phyloP scores from a whole-genome alignment of 2,329 filamentous ascomycete genomes.

The Sphaerulina vaccinii region DNA sequence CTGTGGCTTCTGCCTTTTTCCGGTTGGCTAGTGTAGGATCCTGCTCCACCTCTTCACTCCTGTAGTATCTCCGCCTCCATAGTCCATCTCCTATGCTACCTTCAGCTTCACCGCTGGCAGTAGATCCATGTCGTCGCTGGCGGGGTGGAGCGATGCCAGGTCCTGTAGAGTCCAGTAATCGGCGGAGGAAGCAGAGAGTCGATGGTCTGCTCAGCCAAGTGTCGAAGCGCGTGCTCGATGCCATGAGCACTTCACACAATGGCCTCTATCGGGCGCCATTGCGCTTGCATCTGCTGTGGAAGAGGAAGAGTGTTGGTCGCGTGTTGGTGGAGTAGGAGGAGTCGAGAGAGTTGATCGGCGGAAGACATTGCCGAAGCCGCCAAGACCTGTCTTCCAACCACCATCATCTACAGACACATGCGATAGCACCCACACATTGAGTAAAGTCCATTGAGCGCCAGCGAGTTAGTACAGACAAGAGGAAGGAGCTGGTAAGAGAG shows the following conservation, averaged over 20 bases:
- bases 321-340: no score
- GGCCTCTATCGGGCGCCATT: conserved; percentile 39
- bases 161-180: conserved; percentile 26
- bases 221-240: conserved; percentile 48
- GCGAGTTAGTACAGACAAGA: no score
- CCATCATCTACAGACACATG: no score
- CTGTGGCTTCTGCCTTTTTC: conserved; percentile 9
- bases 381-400: no score
- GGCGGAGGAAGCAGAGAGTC: conserved; percentile 42
- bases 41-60: background rate
- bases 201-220: conserved; percentile 48
- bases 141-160: background rate
- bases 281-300: conserved; percentile 26
- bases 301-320: no score
- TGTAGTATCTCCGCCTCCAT: conserved; percentile 4
- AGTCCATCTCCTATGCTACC: background rate
- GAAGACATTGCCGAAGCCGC: no score
- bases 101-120: background rate
- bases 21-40: background rate
- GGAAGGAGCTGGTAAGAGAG: no score
- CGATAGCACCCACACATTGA: no score
- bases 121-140: background rate
- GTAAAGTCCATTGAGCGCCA: no score
- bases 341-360: no score
- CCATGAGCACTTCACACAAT: conserved; percentile 22